Conservation (phyloP, 1,139 yeast genomes). For the Suhomyces choctaworum region DNA sequence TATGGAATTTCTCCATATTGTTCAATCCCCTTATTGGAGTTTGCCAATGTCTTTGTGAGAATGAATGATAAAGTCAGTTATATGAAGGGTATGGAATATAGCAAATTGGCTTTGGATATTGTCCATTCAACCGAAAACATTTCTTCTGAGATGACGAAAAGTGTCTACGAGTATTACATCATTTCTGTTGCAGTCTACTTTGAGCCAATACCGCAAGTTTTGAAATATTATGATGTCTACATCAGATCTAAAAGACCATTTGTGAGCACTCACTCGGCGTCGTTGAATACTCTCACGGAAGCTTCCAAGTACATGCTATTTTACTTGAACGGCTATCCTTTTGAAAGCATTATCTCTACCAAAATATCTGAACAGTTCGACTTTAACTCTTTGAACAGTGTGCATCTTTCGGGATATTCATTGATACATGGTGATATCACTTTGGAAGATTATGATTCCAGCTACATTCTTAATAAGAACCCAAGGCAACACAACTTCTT, state of each 20-base stretch:
- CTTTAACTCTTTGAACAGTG: slow-evolving; percentile 11
- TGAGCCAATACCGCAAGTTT: slow-evolving; percentile 43
- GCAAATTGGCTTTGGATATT: slow-evolving; percentile 39
- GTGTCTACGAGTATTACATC: slow-evolving; percentile 47
- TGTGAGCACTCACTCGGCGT: slow-evolving; percentile 13
- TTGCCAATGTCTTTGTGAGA: slow-evolving; percentile 40
- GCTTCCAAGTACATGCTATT: slow-evolving; percentile 20
- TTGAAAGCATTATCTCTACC: slow-evolving; percentile 5
- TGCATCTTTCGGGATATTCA: slow-evolving; percentile 9
- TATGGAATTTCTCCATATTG: slow-evolving; percentile 31
- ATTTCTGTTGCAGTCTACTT: slow-evolving; percentile 44
- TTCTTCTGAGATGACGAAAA: slow-evolving; percentile 39
- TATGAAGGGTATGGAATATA: slow-evolving; percentile 29
- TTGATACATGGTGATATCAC: slow-evolving; percentile 22
- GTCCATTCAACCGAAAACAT: slow-evolving; percentile 37
- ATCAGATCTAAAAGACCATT: slow-evolving; percentile 21
- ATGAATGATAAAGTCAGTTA: slow-evolving; percentile 33
- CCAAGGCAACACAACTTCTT: slow-evolving; percentile 9
- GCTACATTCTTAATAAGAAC: slow-evolving; percentile 6
- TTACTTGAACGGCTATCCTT: slow-evolving; percentile 21
- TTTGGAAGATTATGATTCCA: slow-evolving; percentile 17
- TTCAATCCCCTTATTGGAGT: slow-evolving; percentile 31
- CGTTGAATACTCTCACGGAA: slow-evolving; percentile 18
- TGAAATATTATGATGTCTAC: slow-evolving; percentile 32
- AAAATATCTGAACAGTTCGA: slow-evolving; percentile 3